Base-by-base conservation (phyloP, 768 basidiomycete genomes). In the Cubamyces sp. region DNA sequence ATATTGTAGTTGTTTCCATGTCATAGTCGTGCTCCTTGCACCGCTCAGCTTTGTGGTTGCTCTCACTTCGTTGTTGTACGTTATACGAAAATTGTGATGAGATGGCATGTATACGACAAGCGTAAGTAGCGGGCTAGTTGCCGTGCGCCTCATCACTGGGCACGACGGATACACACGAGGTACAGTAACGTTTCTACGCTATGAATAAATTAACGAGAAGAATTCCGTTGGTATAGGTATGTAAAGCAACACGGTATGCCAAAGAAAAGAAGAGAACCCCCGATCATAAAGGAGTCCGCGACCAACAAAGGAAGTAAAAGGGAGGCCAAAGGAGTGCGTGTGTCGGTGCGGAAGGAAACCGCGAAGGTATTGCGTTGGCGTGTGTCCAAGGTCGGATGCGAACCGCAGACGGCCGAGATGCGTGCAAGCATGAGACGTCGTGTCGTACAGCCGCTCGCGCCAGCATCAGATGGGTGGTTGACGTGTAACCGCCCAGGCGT, bases 151-250 rank as follows among this genome's bases (percentile, higher is more conserved):
- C 34, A 34, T 34, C 34, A 5, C 34, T 11, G 9, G 12, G 48
- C 21, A 23, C 23, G 39, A 21, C 21, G 28, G 28, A 6, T 55
- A 43, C 42, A 55, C 39, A 34, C 18, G 54, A 14, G 28, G 21
- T 55, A 45, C 43, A 45, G 43, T 54, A 43, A 16, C 16, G 21
- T 45, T 26, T n/a, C 42, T 55, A 55, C 42, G 42, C 41, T 55
- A 55, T 12, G 41, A 55, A 55, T 55, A 55, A 55, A n/a, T 55
- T 55, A 55, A 2, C 11, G 11, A 19, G 19, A 18, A 9, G 2
- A 37, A n/a, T 18, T 37, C 34, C 18, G 11, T 28, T 8, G 28
- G 30, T 21, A 37, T 8, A 21, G 37, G 37, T 21, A 40, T 53
- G 19, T 19, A 30, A 21, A 23, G 41, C 41, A 28, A 40, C 39